Conservation (phyloP, 2,329 filamentous ascomycete genomes). For the Venturia carpophila region DNA sequence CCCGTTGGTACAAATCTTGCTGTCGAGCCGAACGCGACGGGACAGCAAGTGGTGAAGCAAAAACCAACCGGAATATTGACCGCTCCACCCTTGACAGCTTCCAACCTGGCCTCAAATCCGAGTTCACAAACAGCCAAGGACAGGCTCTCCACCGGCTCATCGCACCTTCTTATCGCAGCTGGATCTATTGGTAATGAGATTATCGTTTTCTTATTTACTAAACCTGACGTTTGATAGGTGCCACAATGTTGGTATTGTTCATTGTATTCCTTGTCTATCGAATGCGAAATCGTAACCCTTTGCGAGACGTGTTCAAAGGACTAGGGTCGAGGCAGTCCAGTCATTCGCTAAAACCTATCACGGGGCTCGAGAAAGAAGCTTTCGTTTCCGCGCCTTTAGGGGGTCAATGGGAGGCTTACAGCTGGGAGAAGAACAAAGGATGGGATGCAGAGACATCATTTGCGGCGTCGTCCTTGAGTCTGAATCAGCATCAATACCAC, state of each 20-base stretch:
- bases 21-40: neutral
- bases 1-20: neutral
- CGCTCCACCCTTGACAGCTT: slow-evolving; percentile 19
- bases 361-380: neutral
- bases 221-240: slow-evolving; percentile 24
- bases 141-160: slow-evolving; percentile 32
- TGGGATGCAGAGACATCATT: slow-evolving; percentile 14
- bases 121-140: slow-evolving; percentile 18
- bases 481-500: neutral
- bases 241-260: slow-evolving; percentile 33
- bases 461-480: neutral
- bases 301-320: slow-evolving; percentile 4
- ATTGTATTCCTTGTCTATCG: slow-evolving; percentile 30
- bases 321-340: neutral
- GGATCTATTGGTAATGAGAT: slow-evolving; percentile 31
- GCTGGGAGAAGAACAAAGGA: slow-evolving; percentile 1
- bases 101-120: slow-evolving; percentile 21
- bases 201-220: neutral
- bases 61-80: neutral
- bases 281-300: slow-evolving; percentile 24
- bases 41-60: neutral
- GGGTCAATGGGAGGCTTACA: slow-evolving; percentile 8
- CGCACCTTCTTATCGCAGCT: slow-evolving; percentile 34
- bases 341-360: neutral
- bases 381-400: slow-evolving; percentile 8